These are phyloP conservation scores for Talaromyces atroroseus DNA, from an alignment of 2,329 filamentous ascomycete species.

Conservation along the genomic window DNA sequence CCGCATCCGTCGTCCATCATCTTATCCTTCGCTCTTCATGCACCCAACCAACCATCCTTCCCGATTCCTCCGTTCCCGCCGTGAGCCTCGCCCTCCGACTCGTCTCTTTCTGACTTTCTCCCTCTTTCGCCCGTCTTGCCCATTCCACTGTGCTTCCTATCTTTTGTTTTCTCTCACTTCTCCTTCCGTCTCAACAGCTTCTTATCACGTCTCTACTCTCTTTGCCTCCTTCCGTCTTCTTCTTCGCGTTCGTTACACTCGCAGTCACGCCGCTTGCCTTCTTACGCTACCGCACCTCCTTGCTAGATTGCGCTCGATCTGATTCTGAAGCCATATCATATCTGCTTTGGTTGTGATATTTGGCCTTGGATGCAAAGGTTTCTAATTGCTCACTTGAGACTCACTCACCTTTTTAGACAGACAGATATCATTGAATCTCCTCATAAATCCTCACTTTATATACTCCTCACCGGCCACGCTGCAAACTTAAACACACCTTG, in stretches of 20 bases:
- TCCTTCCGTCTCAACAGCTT: neutral
- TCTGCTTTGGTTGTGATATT: neutral
- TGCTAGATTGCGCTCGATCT: conserved; percentile 1
- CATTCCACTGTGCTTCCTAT: neutral
- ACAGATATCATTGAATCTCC: conserved; percentile 23
- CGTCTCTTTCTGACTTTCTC: conserved; percentile 9
- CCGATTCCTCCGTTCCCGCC: conserved; percentile 1
- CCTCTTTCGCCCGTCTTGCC: conserved; percentile 14
- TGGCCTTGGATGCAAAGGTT: conserved; percentile 22
- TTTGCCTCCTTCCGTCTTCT: conserved; percentile 16
- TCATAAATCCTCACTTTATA: neutral
- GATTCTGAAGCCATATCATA: neutral
- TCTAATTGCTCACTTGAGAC: conserved; percentile 30
- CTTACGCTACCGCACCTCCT: conserved; percentile 7
- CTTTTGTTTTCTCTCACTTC: neutral
- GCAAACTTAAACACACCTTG: neutral
- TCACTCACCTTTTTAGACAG: conserved; percentile 30
- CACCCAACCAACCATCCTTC: conserved; percentile 2
- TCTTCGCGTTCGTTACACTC: conserved; percentile 7
- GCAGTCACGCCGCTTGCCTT: neutral
- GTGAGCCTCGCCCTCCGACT: conserved; percentile 7
- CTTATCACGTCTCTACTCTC: neutral
- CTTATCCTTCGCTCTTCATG: neutral
- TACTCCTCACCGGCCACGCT: neutral
- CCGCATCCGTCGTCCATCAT: conserved; percentile 6